phyloP scores from a whole-genome alignment of 495 filamentous ascomycete genomes.

The Hypoxylon fragiforme region DNA sequence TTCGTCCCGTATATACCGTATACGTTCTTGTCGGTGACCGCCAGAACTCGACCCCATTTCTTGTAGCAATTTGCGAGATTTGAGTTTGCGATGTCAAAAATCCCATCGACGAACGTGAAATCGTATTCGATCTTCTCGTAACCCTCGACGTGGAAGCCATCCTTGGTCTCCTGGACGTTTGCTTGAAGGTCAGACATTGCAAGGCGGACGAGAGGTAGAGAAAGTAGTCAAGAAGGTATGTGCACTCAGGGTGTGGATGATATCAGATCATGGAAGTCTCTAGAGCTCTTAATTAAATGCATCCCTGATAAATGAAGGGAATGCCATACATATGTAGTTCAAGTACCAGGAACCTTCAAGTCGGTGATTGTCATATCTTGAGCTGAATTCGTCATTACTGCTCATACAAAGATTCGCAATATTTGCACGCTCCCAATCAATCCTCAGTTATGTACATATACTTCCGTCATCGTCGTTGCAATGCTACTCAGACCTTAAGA shows the following conservation, averaged over 20 bases:
- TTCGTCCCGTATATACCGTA: constrained; percentile 60
- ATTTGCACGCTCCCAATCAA: too few species aligned
- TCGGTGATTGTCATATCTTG: constrained; percentile 1
- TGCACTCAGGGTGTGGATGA: too few species aligned
- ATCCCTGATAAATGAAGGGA: too few species aligned
- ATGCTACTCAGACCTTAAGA: not conserved
- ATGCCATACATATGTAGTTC: too few species aligned
- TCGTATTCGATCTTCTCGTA: constrained; percentile 71
- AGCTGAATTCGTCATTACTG: constrained; percentile 13
- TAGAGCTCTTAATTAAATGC: too few species aligned
- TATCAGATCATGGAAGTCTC: too few species aligned
- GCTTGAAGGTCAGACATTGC: constrained; percentile 66
- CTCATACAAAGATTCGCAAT: too few species aligned
- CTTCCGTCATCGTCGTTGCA: constrained; percentile 12
- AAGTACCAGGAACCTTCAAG: constrained; percentile 1
- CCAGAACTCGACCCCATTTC: constrained; percentile 59
- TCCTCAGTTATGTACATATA: constrained; percentile 1
- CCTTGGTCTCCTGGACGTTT: constrained; percentile 56
- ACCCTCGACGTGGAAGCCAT: constrained; percentile 63
- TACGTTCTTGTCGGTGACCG: constrained; percentile 64
- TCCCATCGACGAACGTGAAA: constrained; percentile 66
- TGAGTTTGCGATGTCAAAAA: constrained; percentile 56
- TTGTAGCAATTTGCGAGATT: constrained; percentile 61
- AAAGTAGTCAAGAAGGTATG: too few species aligned
- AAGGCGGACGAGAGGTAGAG: constrained; percentile 3